These are phyloP conservation scores for Craterostigma plantagineum DNA, from an alignment of 257 asterid genomes.

Conservation along the genomic window DNA sequence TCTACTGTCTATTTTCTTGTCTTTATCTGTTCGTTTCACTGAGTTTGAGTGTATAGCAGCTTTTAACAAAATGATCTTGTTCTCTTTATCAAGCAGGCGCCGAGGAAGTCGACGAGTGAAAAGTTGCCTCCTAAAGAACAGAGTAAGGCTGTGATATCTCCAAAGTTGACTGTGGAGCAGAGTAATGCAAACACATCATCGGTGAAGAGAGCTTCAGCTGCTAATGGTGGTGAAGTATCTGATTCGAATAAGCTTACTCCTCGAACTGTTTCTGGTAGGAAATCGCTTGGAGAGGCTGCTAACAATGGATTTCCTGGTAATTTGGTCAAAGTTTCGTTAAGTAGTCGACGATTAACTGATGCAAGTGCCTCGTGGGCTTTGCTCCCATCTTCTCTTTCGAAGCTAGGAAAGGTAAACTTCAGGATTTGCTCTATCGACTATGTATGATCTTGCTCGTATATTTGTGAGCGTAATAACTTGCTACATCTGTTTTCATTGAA, in stretches of 20 bases:
- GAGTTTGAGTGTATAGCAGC: too few relatives aligned
- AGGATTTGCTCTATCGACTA: background rate
- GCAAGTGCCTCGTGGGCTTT: slow-evolving; percentile 70
- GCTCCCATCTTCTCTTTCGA: slow-evolving; percentile 68
- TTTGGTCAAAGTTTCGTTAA: slow-evolving; percentile 55
- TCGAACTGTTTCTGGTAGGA: slow-evolving; percentile 39
- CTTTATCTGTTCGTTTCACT: too few relatives aligned
- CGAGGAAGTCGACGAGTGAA: slow-evolving; percentile 65
- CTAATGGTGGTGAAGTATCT: slow-evolving; percentile 26
- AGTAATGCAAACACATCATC: slow-evolving; percentile 31
- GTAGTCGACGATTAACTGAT: slow-evolving; percentile 43
- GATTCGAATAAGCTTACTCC: slow-evolving; percentile 30
- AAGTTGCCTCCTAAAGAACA: slow-evolving; percentile 45
- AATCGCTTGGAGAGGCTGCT: slow-evolving; percentile 36
- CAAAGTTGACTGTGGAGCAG: slow-evolving; percentile 41
- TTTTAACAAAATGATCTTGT: too few relatives aligned
- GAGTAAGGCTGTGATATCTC: slow-evolving; percentile 18
- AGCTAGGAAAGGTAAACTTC: slow-evolving; percentile 91
- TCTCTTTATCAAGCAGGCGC: slow-evolving; percentile 28
- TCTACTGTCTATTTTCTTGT: background rate
- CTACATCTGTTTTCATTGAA: slow-evolving; percentile 14
- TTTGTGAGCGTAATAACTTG: too few relatives aligned
- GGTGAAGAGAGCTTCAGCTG: slow-evolving; percentile 30
- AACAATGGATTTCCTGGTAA: slow-evolving; percentile 60
- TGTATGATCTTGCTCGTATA: background rate